These are phyloP conservation scores for Pseudotsuga menziesii DNA, from an alignment of 75 land plant species.

Conservation along the genomic window DNA sequence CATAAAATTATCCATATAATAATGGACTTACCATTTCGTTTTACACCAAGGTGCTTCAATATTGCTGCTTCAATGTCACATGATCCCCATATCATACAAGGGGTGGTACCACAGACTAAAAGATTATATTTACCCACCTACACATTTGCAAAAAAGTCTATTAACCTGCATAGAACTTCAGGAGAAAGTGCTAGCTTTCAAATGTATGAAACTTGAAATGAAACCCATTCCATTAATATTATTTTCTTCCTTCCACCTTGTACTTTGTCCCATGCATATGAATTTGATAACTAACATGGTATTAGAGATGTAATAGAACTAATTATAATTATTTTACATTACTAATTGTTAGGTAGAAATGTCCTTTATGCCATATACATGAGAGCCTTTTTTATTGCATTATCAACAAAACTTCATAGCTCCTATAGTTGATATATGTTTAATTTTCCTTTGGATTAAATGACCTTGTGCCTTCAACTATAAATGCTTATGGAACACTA, in stretches of 20 bases:
- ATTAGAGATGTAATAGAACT: too few species aligned
- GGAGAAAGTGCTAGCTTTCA: neutral
- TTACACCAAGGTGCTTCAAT: slow-evolving; percentile 86
- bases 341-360: too few species aligned
- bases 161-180: neutral
- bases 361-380: too few species aligned
- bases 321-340: too few species aligned
- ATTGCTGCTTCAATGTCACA: slow-evolving; percentile 91
- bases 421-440: too few species aligned
- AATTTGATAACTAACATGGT: too few species aligned
- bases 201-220: neutral
- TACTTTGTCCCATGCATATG: too few species aligned
- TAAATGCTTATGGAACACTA: too few species aligned
- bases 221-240: neutral
- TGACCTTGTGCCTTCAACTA: too few species aligned
- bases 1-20: neutral
- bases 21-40: slow-evolving; percentile 69
- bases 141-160: neutral
- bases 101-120: slow-evolving; percentile 97
- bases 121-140: slow-evolving; percentile 97
- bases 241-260: neutral
- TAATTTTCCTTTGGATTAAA: too few species aligned
- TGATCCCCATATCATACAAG: slow-evolving; percentile 97
- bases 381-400: too few species aligned
- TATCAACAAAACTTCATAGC: too few species aligned